These are phyloP conservation scores for Aspergillus pseudoviridinutans DNA, from an alignment of 2,329 filamentous ascomycete genomes.

Conservation along the genomic window DNA sequence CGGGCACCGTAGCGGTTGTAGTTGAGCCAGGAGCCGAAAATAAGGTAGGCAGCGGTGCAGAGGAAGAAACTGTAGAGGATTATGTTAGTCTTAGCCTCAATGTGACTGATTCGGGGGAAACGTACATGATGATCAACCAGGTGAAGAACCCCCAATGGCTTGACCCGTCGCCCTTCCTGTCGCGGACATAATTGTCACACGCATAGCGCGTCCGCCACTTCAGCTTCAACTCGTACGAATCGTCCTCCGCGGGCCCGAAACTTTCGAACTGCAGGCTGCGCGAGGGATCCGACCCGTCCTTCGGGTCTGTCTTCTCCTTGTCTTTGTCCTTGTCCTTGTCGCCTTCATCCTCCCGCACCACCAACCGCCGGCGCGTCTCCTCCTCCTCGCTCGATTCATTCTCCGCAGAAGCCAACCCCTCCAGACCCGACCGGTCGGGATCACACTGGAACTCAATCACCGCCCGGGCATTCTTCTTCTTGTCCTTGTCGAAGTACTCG, in stretches of 20 bases:
- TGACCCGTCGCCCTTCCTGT: conserved; percentile 41
- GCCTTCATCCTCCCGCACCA: conserved; percentile 16
- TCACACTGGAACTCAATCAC: conserved; percentile 86
- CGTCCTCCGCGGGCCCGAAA: conserved; percentile 60
- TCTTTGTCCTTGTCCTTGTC: conserved; percentile 5
- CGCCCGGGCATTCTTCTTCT: conserved; percentile 52
- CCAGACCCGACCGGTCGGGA: conserved; percentile 64
- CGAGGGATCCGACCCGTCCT: conserved; percentile 20
- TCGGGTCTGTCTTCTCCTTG: conserved; percentile 18
- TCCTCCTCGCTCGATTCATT: conserved; percentile 20
- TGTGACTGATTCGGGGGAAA: conserved; percentile 15
- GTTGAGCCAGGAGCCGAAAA: conserved; percentile 98
- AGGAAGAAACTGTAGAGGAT: conserved; percentile 68
- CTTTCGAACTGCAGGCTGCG: conserved; percentile 72
- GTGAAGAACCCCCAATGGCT: conserved; percentile 91
- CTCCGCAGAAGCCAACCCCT: conserved; percentile 42
- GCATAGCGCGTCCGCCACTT: conserved; percentile 87
- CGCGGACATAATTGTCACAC: conserved; percentile 60
- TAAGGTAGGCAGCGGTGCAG: conserved; percentile 80
- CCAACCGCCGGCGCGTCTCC: conserved; percentile 20
- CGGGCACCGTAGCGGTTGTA: conserved; percentile 94
- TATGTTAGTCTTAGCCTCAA: too few relatives aligned
- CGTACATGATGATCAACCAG: conserved; percentile 92
- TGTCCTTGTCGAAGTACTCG: conserved; percentile 44
- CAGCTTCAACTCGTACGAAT: conserved; percentile 63